These are phyloP conservation scores for Extremus antarcticus DNA, from an alignment of 495 filamentous ascomycete genomes.

Conservation along the genomic window DNA sequence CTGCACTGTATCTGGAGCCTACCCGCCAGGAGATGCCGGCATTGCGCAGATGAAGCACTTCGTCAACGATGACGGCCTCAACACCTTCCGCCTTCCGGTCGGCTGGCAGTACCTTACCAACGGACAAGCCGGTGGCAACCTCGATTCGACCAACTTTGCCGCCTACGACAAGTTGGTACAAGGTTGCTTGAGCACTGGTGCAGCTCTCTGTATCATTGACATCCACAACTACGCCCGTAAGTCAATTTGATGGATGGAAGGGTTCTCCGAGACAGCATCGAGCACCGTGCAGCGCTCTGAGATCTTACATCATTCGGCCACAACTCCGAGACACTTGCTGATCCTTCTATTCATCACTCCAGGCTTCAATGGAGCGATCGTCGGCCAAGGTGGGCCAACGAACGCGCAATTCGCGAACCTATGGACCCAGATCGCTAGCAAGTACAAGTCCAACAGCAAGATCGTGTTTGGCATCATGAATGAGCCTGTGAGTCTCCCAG, in stretches of 20 bases:
- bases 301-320: too few species aligned
- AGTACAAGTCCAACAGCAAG: conserved; percentile 38
- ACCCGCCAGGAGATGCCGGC: conserved; percentile 13
- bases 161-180: conserved; percentile 48
- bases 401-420: conserved; percentile 45
- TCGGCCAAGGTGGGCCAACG: conserved; percentile 47
- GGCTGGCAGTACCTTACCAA: conserved; percentile 45
- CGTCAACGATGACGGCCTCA: conserved; percentile 36
- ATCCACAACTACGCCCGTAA: conserved; percentile 51
- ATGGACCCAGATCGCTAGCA: conserved; percentile 47
- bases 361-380: conserved; percentile 47
- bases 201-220: conserved; percentile 46
- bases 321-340: too few species aligned
- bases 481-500: too few species aligned
- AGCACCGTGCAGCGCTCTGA: too few species aligned
- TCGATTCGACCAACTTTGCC: conserved; percentile 27
- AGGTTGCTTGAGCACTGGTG: conserved; percentile 45
- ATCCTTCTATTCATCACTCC: too few species aligned
- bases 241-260: too few species aligned
- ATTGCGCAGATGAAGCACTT: conserved; percentile 47
- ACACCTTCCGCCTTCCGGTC: conserved; percentile 47
- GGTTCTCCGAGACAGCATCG: too few species aligned
- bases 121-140: conserved; percentile 36
- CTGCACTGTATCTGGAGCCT: conserved; percentile 28
- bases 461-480: conserved; percentile 55